These are phyloP conservation scores for Botrytis aclada DNA, from an alignment of 2,329 filamentous ascomycete species.

Conservation along the genomic window DNA sequence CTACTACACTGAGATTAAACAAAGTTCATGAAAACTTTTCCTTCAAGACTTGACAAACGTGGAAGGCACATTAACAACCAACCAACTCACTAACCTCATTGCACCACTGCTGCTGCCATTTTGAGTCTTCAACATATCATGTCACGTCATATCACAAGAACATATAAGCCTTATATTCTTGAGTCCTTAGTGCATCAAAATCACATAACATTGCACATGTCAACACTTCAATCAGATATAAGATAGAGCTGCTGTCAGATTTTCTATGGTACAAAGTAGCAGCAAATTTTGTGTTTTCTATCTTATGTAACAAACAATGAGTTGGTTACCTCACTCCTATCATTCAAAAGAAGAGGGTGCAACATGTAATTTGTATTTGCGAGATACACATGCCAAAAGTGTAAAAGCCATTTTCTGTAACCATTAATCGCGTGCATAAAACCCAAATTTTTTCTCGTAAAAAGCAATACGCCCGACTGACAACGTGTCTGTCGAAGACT, in stretches of 20 bases:
- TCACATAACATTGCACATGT: background rate
- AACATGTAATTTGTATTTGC: background rate
- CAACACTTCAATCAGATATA: background rate
- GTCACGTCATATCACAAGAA: background rate
- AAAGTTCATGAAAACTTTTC: background rate
- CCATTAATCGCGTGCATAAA: conserved; percentile 27
- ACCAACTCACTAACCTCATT: background rate
- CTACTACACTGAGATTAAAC: background rate
- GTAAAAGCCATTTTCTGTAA: conserved; percentile 26
- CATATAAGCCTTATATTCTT: background rate
- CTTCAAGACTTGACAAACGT: background rate
- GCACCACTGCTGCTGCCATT: background rate
- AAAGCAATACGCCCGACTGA: conserved; percentile 28
- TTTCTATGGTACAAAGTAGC: conserved; percentile 20
- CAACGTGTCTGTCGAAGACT: conserved; percentile 24
- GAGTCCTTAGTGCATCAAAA: background rate
- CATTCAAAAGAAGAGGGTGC: conserved; percentile 9
- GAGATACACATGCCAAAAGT: conserved; percentile 4
- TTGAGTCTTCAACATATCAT: background rate
- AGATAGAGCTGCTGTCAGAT: conserved; percentile 15
- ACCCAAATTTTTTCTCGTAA: conserved; percentile 20
- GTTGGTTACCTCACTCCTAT: background rate
- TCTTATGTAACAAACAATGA: conserved; percentile 2
- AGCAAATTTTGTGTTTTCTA: conserved; percentile 15
- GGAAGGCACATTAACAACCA: background rate